A percentile compares a stretch with the other conserved stretches of the same genome.
Evolutionary conservation across 1,139 yeast genomes (phyloP).

Genomic region (Blastobotrys aristatus): DNA sequence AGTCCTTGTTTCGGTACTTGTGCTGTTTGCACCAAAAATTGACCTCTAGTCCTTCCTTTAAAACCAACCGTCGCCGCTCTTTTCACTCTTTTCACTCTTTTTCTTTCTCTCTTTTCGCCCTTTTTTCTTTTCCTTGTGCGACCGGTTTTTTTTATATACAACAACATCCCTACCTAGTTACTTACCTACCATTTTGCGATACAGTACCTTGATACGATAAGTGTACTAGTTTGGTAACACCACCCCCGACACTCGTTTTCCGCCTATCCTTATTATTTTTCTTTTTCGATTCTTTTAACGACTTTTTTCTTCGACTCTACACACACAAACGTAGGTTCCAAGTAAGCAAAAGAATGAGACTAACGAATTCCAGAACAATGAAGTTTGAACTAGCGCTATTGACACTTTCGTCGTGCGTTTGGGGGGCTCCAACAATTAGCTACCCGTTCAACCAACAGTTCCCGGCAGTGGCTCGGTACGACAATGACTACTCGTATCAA

Average conservation of each 20-base stretch:
- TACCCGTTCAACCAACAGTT: conserved; percentile 79
- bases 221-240: too few relatives aligned
- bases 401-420: background rate
- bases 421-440: conserved; percentile 40
- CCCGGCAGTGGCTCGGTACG: conserved; percentile 80
- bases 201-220: background rate
- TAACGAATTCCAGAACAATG: background rate
- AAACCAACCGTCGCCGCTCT: conserved; percentile 3
- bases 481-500: conserved; percentile 58
- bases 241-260: background rate
- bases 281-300: background rate
- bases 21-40: background rate
- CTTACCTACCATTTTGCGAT: background rate
- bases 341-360: background rate
- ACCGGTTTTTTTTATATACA: background rate
- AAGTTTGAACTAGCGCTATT: background rate
- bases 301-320: background rate
- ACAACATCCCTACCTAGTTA: background rate
- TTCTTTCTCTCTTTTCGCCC: conserved; percentile 3
- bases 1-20: background rate
- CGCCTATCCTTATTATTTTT: too few relatives aligned
- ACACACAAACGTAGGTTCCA: background rate
- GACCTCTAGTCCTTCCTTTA: conserved; percentile 1
- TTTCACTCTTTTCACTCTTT: background rate
- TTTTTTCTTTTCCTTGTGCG: background rate